These are phyloP conservation scores for Haemoproteus tartakovskyi DNA, from an alignment of 169 alveolate genomes.

Conservation along the genomic window DNA sequence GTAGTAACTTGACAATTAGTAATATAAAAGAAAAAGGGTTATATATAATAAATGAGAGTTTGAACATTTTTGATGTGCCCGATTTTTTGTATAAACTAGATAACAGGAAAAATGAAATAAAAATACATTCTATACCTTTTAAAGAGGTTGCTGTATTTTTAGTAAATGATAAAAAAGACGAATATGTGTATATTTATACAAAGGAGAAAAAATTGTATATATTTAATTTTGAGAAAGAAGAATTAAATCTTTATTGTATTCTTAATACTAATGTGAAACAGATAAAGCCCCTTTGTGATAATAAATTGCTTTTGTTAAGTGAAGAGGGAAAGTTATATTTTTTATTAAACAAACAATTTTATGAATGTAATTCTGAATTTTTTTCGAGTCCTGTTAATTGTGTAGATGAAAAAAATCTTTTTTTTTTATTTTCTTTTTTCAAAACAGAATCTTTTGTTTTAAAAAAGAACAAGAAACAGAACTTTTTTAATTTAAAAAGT, in stretches of 20 bases:
- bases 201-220: conserved; percentile 17
- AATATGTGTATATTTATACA: conserved; percentile 26
- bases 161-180: conserved; percentile 44
- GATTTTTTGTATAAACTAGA: conserved; percentile 63
- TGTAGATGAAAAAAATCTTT: conserved; percentile 46
- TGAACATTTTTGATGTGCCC: conserved; percentile 34
- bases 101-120: conserved; percentile 28
- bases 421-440: conserved; percentile 22
- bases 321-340: conserved; percentile 10
- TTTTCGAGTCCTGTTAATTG: conserved; percentile 2
- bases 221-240: conserved; percentile 42
- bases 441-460: conserved; percentile 33
- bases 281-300: conserved; percentile 12
- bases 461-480: conserved; percentile 9
- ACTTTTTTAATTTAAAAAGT: conserved; percentile 3
- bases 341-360: conserved; percentile 1
- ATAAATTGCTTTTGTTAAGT: no score
- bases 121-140: conserved; percentile 35
- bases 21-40: conserved; percentile 50
- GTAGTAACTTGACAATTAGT: conserved; percentile 30
- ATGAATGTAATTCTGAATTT: no score
- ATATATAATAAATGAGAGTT: conserved; percentile 9
- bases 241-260: conserved; percentile 10
- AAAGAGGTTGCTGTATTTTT: conserved; percentile 20
- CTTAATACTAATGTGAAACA: background rate